Conservation (phyloP, 2,329 filamentous ascomycete genomes). For the Trichoderma koningiopsis region DNA sequence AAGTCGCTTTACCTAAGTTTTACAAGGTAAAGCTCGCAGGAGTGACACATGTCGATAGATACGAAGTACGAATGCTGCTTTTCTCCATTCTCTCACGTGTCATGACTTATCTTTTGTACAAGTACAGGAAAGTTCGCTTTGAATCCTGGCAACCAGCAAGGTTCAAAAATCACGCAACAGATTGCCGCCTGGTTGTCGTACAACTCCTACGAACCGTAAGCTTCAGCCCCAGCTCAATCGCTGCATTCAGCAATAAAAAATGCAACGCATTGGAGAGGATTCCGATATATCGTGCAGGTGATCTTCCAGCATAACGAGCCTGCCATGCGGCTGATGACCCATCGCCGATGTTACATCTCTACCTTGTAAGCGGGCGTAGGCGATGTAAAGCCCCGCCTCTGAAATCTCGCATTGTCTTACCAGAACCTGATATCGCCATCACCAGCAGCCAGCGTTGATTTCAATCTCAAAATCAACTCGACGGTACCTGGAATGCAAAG, state of each 20-base stretch:
- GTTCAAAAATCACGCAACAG: not conserved
- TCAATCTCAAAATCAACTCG: not conserved
- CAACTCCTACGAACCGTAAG: not conserved
- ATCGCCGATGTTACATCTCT: conserved; percentile 10
- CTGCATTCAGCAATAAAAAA: not conserved
- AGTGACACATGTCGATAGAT: not conserved
- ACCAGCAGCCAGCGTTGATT: not conserved
- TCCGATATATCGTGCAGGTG: conserved; percentile 15
- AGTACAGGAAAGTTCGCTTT: not conserved
- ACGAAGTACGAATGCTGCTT: not conserved
- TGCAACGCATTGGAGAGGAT: conserved; percentile 13
- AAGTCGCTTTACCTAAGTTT: conserved; percentile 14
- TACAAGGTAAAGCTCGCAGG: not conserved
- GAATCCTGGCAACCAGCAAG: not conserved
- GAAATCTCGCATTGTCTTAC: not conserved
- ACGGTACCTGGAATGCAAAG: not conserved
- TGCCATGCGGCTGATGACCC: conserved; percentile 2
- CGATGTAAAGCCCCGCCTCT: not conserved
- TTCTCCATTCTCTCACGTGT: not conserved
- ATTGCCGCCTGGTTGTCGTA: not conserved
- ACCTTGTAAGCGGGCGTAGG: not conserved
- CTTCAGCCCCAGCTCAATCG: not conserved
- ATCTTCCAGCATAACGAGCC: conserved; percentile 1
- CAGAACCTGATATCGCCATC: not conserved
- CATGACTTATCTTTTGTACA: not conserved